Evolutionary conservation across 805 yeast genomes (phyloP).

Genomic region (Lachancea thermotolerans): DNA sequence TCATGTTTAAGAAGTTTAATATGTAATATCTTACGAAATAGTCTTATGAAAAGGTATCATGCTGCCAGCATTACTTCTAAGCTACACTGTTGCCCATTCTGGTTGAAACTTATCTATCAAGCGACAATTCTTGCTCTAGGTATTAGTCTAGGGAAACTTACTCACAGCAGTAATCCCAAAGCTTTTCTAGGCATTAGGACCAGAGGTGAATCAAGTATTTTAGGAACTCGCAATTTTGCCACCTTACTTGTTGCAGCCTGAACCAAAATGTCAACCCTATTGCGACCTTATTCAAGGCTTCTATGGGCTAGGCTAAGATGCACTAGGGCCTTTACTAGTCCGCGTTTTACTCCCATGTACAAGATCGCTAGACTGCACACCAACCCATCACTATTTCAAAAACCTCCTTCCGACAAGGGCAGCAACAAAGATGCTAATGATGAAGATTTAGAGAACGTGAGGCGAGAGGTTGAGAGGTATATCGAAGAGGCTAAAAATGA

Average conservation of each 20-base stretch:
- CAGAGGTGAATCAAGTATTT: too few species aligned
- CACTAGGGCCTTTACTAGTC: not conserved
- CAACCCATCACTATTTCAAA: not conserved
- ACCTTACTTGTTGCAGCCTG: too few species aligned
- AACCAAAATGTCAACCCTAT: constrained; percentile 1
- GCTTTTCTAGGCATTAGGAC: too few species aligned
- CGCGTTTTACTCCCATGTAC: not conserved
- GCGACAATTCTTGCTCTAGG: too few species aligned
- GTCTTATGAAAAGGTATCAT: not conserved
- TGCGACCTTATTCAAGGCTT: not conserved
- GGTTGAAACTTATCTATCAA: too few species aligned
- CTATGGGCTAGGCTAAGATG: not conserved
- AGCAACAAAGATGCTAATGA: constrained; percentile 18
- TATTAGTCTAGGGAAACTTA: too few species aligned
- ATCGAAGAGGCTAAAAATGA: constrained; percentile 17
- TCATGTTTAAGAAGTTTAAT: not conserved
- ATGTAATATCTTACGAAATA: not conserved
- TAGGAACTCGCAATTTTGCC: too few species aligned
- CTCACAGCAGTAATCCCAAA: too few species aligned
- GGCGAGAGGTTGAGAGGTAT: constrained; percentile 20
- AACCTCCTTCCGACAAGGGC: not conserved
- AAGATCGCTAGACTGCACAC: constrained; percentile 2
- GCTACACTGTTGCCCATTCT: too few species aligned
- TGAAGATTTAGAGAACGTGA: constrained; percentile 20
- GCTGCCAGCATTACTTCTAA: too few species aligned